phyloP scores from a whole-genome alignment of 2,329 filamentous ascomycete genomes.

The Aspergillus versicolor region DNA sequence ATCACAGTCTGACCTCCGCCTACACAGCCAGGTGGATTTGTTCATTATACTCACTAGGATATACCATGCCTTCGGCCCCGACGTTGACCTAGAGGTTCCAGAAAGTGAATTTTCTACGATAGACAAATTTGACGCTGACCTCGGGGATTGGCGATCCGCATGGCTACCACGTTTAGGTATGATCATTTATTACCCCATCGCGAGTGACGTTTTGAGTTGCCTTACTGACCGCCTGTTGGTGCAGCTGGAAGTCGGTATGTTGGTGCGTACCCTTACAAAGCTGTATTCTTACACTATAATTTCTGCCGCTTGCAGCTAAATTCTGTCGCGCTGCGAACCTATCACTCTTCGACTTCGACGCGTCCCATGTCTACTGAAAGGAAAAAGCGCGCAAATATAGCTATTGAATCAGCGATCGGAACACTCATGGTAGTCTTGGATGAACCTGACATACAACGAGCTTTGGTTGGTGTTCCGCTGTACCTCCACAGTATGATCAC shows the following conservation, averaged over 20 bases:
- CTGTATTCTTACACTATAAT: constrained; percentile 51
- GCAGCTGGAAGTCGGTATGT: constrained; percentile 48
- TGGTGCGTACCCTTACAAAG: constrained; percentile 51
- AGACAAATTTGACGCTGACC: constrained; percentile 39
- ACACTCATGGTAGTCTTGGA: constrained; percentile 44
- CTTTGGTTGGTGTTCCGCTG: constrained; percentile 44
- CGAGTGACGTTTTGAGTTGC: background rate
- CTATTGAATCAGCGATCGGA: constrained; percentile 43
- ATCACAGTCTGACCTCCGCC: constrained; percentile 35
- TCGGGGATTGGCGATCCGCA: constrained; percentile 38
- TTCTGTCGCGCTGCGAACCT: constrained; percentile 50
- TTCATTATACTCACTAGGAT: constrained; percentile 47
- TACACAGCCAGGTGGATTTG: constrained; percentile 45
- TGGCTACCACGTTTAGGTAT: constrained; percentile 39
- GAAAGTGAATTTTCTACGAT: constrained; percentile 42
- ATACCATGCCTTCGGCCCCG: constrained; percentile 45
- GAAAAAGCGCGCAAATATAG: constrained; percentile 45
- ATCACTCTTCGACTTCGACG: constrained; percentile 39
- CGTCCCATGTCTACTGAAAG: constrained; percentile 46
- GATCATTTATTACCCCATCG: background rate
- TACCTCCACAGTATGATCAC: constrained; percentile 51
- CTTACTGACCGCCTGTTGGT: background rate
- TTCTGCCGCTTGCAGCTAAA: constrained; percentile 53
- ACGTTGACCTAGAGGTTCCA: constrained; percentile 43
- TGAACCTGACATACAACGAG: constrained; percentile 44